Percentiles rank a stretch among this genome's conserved stretches.
phyloP scores from a whole-genome alignment of 1,139 yeast genomes.

The Lodderomyces theae region DNA sequence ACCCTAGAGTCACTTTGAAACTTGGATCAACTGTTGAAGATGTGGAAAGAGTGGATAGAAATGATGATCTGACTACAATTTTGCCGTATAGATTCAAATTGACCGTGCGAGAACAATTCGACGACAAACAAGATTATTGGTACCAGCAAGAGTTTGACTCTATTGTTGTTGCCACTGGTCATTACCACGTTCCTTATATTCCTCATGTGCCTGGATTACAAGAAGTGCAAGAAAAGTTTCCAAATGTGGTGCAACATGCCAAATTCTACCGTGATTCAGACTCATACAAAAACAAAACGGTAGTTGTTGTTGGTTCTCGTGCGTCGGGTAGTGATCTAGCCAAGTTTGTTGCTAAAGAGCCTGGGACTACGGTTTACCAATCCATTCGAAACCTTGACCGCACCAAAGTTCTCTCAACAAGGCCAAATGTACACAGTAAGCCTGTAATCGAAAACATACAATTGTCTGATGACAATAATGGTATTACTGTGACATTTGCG shows the following conservation, averaged over 20 bases:
- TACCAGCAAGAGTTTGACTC: constrained; percentile 27
- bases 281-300: constrained; percentile 27
- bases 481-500: constrained; percentile 25
- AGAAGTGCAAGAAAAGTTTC: constrained; percentile 27
- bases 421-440: constrained; percentile 21
- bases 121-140: constrained; percentile 21
- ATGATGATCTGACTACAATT: constrained; percentile 5
- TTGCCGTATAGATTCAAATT: constrained; percentile 27
- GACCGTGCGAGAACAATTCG: constrained; percentile 28
- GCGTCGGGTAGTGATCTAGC: constrained; percentile 46
- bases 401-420: constrained; percentile 17
- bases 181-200: constrained; percentile 33
- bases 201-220: constrained; percentile 40
- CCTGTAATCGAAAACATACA: constrained; percentile 23
- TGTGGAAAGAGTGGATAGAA: constrained; percentile 24
- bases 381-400: constrained; percentile 23
- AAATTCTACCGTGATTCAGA: constrained; percentile 34
- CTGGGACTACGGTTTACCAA: constrained; percentile 24
- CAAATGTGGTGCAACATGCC: constrained; percentile 36
- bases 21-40: constrained; percentile 38
- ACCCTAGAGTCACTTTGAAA: constrained; percentile 22
- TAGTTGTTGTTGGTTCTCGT: constrained; percentile 42
- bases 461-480: constrained; percentile 4
- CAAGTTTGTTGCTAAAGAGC: constrained; percentile 23
- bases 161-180: constrained; percentile 31